Base-by-base conservation (phyloP, 352 stramenopile species). In the Phytopythium boreale region DNA sequence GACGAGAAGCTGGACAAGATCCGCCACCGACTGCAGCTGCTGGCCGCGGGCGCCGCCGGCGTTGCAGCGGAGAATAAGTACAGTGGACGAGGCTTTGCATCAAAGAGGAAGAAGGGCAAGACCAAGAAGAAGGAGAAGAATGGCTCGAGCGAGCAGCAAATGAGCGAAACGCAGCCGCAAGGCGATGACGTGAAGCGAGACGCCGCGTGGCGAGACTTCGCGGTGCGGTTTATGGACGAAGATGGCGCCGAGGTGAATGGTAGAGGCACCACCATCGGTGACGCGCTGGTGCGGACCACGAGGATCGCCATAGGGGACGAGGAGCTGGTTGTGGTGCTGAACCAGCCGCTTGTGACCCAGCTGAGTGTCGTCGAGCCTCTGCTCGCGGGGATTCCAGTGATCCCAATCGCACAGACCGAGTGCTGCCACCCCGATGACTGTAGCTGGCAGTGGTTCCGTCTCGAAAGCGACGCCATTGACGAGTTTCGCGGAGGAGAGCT, bases 351-450 rank as follows among this genome's bases (percentile, higher is more conserved):
- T 9, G 78, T 94, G n/a, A 59, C 72, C 57, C 57, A 61, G 1
- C 27, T 93, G n/a, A 70, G 68, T 10, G 70, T 83, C 11, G 39
- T 88, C 22, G 66, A 81, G n/a, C 75, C 84, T 0, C 43, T 92
- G 5, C 59, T 90, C 10, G 71, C 61, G 19, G 80, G 74, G 4
- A 79, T 88, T 12, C 63, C 82, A 17, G 55, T 89, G 3, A 50
- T 76, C 22, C 85, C 85, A 11, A 37, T 88, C 11, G 64, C 74
- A 0, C 62, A 85, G 36, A 82, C 82, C 11, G 72, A 92, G 43
- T 94, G 91, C 67, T 92, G 82, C 56, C 60, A 58, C 19, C 68
- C 74, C 0, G 76, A 89, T 22, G 78, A 90, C 17, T 94, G 85
- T 52, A 59, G 27, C 2, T 94, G 85, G 85, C 60, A 58, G 12